phyloP scores from a whole-genome alignment of 768 basidiomycete species.

The Mycena metata region DNA sequence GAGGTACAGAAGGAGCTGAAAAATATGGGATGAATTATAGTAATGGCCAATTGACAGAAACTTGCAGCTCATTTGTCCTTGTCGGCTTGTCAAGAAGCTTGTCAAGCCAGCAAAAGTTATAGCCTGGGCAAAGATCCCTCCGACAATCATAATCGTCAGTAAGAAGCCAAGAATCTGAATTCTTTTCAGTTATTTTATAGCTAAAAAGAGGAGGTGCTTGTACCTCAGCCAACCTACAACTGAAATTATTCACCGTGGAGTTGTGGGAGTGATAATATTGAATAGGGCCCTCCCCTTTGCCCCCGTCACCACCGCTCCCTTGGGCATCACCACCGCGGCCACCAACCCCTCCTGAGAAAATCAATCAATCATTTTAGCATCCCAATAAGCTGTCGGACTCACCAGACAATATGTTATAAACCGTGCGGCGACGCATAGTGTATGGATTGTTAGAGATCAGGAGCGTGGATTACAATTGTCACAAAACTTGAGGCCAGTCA shows the following conservation, averaged over 20 bases:
- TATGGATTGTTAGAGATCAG: slow-evolving; percentile 2
- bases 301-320: neutral
- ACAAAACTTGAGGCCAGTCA: neutral
- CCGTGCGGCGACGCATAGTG: neutral
- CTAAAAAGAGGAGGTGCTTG: neutral
- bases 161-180: neutral
- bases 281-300: neutral
- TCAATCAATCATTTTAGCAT: neutral
- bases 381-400: neutral
- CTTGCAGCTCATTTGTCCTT: neutral
- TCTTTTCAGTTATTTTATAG: slow-evolving; percentile 3
- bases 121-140: neutral
- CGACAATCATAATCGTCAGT: neutral
- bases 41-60: neutral
- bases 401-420: neutral
- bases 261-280: neutral
- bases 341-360: neutral
- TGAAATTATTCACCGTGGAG: neutral
- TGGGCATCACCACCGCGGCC: neutral
- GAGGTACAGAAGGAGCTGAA: neutral
- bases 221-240: neutral
- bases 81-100: neutral
- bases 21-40: neutral
- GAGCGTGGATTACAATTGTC: neutral
- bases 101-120: neutral